Percentiles rank a stretch among this genome's conserved stretches.
These are phyloP conservation scores for Phlyctochytrium arcticum DNA, from an alignment of 192 early-diverging fungal species.

Conservation along the genomic window DNA sequence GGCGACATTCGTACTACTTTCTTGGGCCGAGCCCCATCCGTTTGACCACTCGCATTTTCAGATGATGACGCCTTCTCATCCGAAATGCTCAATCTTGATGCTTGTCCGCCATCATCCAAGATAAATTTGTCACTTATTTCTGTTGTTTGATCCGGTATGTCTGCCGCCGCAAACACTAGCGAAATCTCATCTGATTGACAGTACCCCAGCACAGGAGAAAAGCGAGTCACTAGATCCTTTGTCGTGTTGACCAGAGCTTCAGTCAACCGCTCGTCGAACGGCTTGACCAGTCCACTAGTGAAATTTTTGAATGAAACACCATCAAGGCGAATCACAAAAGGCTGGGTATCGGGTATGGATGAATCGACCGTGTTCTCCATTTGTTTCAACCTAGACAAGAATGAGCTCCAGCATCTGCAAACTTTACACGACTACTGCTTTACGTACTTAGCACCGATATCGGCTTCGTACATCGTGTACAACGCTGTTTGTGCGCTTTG, in stretches of 20 bases:
- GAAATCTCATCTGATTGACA: conserved; percentile 53
- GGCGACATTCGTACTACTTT: not conserved
- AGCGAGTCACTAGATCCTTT: conserved; percentile 41
- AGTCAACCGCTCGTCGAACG: conserved; percentile 47
- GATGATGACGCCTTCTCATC: no score
- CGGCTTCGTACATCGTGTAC: no score
- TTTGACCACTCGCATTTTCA: not conserved
- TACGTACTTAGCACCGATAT: no score
- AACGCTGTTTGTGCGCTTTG: no score
- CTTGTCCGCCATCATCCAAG: not conserved
- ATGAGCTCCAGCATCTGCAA: no score
- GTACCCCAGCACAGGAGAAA: conserved; percentile 39
- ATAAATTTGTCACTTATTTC: not conserved
- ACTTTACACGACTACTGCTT: no score
- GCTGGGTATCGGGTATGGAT: conserved; percentile 9
- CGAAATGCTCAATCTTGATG: no score
- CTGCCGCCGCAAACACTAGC: conserved; percentile 44
- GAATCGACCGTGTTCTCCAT: conserved; percentile 27
- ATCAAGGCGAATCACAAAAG: conserved; percentile 48
- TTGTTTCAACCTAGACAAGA: conserved; percentile 24
- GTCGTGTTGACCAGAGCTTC: conserved; percentile 44
- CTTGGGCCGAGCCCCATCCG: not conserved
- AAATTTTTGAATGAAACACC: conserved; percentile 50
- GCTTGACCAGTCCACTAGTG: conserved; percentile 45
- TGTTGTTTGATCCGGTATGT: not conserved